Conservation (phyloP, 768 basidiomycete species). For the Erythrobasidium yunnanense region DNA sequence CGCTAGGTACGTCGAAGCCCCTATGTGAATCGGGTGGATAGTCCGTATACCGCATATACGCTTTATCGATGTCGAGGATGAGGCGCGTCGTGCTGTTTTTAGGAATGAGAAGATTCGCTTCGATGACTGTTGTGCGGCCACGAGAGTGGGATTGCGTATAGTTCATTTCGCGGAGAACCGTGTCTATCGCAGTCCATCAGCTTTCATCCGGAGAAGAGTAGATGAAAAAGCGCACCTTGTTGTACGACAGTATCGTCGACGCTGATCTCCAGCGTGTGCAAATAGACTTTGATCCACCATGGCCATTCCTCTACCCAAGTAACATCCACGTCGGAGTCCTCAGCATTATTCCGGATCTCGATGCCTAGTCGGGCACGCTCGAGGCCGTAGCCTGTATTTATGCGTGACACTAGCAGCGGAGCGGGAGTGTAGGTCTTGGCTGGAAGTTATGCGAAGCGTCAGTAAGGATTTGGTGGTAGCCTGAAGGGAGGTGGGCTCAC, state of each 20-base stretch:
- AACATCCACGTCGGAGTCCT: conserved; percentile 45
- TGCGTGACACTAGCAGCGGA: conserved; percentile 58
- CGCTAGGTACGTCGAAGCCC: conserved; percentile 85
- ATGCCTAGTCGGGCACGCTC: conserved; percentile 63
- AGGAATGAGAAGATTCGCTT: conserved; percentile 61
- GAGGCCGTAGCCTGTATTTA: conserved; percentile 63
- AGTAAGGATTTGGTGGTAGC: no score
- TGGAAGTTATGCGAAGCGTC: neutral
- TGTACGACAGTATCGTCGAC: conserved; percentile 44
- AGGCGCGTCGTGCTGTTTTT: conserved; percentile 55
- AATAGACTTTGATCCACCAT: conserved; percentile 77
- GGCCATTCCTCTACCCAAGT: conserved; percentile 86
- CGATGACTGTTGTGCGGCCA: conserved; percentile 65
- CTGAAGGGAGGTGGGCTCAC: conserved; percentile 15
- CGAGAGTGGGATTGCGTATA: conserved; percentile 62
- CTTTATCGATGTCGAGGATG: conserved; percentile 63
- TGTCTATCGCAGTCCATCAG: conserved; percentile 46
- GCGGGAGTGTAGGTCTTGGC: conserved; percentile 38
- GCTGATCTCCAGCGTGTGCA: conserved; percentile 59
- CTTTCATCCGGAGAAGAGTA: neutral
- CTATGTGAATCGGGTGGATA: conserved; percentile 91
- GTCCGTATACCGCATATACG: conserved; percentile 84
- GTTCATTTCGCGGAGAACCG: conserved; percentile 54
- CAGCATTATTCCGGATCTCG: conserved; percentile 50
- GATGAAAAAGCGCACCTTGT: conserved; percentile 13